Percentiles rank a stretch among this genome's conserved stretches.
Conservation (phyloP, 495 filamentous ascomycete species). For the Cenococcum geophilum region DNA sequence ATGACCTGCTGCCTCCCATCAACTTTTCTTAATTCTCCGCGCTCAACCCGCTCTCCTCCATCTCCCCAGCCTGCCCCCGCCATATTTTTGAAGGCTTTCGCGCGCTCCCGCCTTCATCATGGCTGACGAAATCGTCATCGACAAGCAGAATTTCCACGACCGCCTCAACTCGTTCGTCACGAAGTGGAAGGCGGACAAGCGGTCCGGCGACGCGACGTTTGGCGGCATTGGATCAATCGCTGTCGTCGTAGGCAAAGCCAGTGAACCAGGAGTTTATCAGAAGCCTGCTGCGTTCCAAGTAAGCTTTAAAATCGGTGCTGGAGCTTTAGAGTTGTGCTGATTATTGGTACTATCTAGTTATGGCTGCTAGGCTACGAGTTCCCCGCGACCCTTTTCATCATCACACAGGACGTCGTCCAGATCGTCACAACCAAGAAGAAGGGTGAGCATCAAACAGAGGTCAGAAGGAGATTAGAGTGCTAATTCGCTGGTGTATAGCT, state of each 20-base stretch:
- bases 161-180: conserved; percentile 78
- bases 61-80: neutral
- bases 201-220: conserved; percentile 73
- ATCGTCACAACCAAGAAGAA: conserved; percentile 96
- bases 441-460: conserved; percentile 47
- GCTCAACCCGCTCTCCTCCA: conserved; percentile 6
- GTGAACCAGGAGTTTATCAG: conserved; percentile 72
- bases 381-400: conserved; percentile 84
- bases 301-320: conserved; percentile 36
- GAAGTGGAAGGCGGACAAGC: conserved; percentile 94
- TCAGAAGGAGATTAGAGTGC: conserved; percentile 30
- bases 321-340: conserved; percentile 21
- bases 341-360: conserved; percentile 54
- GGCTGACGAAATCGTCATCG: conserved; percentile 73
- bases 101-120: conserved; percentile 30
- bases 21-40: neutral
- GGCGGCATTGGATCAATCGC: conserved; percentile 77
- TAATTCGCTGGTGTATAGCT: conserved; percentile 46
- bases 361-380: conserved; percentile 99
- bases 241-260: conserved; percentile 88
- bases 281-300: conserved; percentile 97
- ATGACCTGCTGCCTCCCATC: neutral
- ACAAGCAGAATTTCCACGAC: conserved; percentile 84
- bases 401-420: conserved; percentile 80
- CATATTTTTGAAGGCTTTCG: conserved; percentile 15